Evolutionary conservation across 306 rosid species (phyloP), one percentile per base, ranked within the genome.

Genomic region (Clitoria ternatea): DNA sequence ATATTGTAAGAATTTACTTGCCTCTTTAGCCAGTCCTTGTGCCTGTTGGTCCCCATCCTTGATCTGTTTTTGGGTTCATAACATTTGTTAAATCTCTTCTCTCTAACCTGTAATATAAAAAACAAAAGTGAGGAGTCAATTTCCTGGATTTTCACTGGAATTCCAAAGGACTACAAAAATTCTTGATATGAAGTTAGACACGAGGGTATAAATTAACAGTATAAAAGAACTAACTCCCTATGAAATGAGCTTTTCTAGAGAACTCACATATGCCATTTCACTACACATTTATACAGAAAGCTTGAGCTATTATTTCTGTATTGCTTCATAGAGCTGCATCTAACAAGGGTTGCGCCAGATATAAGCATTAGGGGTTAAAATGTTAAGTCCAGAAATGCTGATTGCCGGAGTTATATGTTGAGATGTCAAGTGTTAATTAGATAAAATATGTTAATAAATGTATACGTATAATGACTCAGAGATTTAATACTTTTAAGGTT

Each of bases 1-100:
- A n/a, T 43, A 47, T 8, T 11, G 72, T n/a, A 55, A 2, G 44
- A 77, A 55, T 59, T 20, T 19, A 61, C 83, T 85, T 82, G 88
- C 98, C 86, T 89, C 89, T 74, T 76, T 81, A 40, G 90, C 81
- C 76, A 92, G 75, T 55, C 77, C 88, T 15, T 77, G 85, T 22
- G 90, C 72, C 73, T 89, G 90, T 37, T 75, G 1, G 90, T 82
- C 36, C 83, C 90, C 81, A 84, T 85, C 81, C 97, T 87, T 68
- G 97, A 82, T 72, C 84, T 82, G 70, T 77, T 80, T 77, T 89
- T 87, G 67, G 89, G 87, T 55, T 85, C 92, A 74, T 92, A 92
- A 80, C 97, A 92, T 47, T 36, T 75, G 55, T 78, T 78, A n/a
- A 70, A 92, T 85, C 86, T 92, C 97, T 81, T n/a, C n/a, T 82